Evolutionary conservation across 2,329 filamentous ascomycete genomes (phyloP), one percentile per base, ranked within the genome.

Genomic region (Macroventuria anomochaeta): DNA sequence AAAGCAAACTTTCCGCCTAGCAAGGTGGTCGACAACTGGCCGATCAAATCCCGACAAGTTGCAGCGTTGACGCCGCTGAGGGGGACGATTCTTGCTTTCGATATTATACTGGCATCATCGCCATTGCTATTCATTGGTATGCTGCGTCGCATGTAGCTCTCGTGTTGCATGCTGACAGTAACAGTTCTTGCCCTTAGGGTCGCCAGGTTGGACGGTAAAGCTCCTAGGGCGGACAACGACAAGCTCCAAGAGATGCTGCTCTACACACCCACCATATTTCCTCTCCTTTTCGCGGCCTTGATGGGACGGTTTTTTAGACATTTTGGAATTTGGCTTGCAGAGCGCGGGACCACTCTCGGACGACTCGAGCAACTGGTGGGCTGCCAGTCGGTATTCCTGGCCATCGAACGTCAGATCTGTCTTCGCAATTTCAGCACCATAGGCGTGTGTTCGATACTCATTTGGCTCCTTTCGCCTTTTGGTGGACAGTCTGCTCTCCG

Each of bases 401-500:
- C 68, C 5, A 53, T 72, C 5, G 67, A 72, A 44, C 69, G 66
- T 5, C 67, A 70, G 29, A 55, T 70, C 5, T 59, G 55, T 13
- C 55, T 72, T 7, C 61, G 65, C 8, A 62, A 58, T 5, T 66
- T 62, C 54, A 65, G 62, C 11, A 20, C 64, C 7, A 37, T 71
- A n/a, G 68, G 69, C 3, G 21, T 70, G 3, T 46, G 61, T 7
- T 54, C 67, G 5, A 58, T 63, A 28, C 32, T 69, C 2, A 23
- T 70, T 1, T 71, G 68, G 69, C 52, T 69, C 1, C 55, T 70
- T 7, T 70, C 69, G 5, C 68, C 69, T 1, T 54, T 71, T 11
- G 68, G 69, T 11, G 69, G 68, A 10, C 69, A 70, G 38, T 65
- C 68, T 13, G 65, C 68, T 1, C 59, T 71, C n/a, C 62, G 69